These are phyloP conservation scores for Candida oleophila DNA, from an alignment of 805 yeast species.

Conservation along the genomic window DNA sequence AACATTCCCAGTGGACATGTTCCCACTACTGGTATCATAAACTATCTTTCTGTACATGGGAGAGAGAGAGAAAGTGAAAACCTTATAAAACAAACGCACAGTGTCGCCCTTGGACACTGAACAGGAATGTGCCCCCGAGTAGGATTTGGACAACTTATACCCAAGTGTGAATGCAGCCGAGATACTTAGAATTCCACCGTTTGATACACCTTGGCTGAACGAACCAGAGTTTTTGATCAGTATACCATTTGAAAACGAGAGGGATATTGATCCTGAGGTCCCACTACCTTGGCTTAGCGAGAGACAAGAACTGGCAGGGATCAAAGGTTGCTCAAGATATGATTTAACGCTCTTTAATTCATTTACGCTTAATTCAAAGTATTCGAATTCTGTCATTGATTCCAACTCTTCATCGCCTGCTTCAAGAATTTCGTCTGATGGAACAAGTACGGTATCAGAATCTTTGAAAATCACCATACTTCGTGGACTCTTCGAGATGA, in stretches of 20 bases:
- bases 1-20: constrained; percentile 10
- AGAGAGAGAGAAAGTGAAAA: constrained; percentile 10
- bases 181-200: too few species aligned
- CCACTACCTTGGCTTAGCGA: constrained; percentile 6
- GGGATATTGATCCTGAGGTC: constrained; percentile 10
- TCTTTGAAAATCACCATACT: constrained; percentile 16
- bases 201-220: too few species aligned
- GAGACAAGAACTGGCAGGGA: constrained; percentile 16
- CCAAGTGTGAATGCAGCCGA: too few species aligned
- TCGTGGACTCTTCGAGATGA: constrained; percentile 12
- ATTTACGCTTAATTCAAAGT: not conserved
- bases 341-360: not conserved
- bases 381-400: not conserved
- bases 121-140: constrained; percentile 18
- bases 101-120: constrained; percentile 12
- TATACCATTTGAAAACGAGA: constrained; percentile 9
- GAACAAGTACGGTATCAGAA: constrained; percentile 16
- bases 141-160: constrained; percentile 8
- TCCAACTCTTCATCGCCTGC: not conserved
- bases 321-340: constrained; percentile 7
- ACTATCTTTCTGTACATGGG: constrained; percentile 10
- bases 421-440: constrained; percentile 9
- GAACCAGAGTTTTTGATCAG: constrained; percentile 2
- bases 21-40: constrained; percentile 6
- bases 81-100: constrained; percentile 17